These are phyloP conservation scores for Eucalyptus pauciflora DNA, from an alignment of 345 rosid species.

Conservation along the genomic window DNA sequence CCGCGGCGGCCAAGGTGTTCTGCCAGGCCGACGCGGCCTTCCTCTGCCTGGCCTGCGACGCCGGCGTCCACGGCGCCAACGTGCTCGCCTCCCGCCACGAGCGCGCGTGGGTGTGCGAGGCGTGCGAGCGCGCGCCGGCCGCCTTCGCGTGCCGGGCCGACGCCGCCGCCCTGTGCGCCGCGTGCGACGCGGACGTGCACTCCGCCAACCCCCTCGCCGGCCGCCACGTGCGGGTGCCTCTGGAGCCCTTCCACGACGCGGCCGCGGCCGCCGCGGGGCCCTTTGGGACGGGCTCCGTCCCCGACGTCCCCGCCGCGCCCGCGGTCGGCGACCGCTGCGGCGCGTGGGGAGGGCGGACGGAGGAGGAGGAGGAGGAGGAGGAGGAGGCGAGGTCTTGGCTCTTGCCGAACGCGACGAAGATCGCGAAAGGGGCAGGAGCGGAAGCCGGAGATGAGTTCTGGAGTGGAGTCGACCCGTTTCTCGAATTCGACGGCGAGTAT, in stretches of 20 bases:
- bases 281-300: not conserved
- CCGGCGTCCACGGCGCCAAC: slow-evolving; percentile 5
- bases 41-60: slow-evolving; percentile 21
- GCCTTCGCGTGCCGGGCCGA: slow-evolving; percentile 33
- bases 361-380: not conserved
- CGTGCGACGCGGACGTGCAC: slow-evolving; percentile 33
- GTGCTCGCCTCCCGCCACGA: slow-evolving; percentile 14
- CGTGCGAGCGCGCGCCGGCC: slow-evolving; percentile 39
- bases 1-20: slow-evolving; percentile 8
- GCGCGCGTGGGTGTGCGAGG: slow-evolving; percentile 29
- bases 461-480: slow-evolving; percentile 7
- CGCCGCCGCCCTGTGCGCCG: slow-evolving; percentile 25
- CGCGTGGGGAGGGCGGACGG: not conserved
- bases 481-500: slow-evolving; percentile 4
- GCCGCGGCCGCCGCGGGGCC: slow-evolving; percentile 2
- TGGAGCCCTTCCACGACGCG: slow-evolving; percentile 23
- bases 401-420: not conserved
- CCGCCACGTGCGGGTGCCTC: slow-evolving; percentile 25
- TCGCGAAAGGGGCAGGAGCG: not conserved
- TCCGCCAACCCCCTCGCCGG: slow-evolving; percentile 29
- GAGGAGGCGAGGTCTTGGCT: slow-evolving; percentile 5
- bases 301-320: not conserved
- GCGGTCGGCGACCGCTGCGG: not conserved
- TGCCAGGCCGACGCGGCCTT: slow-evolving; percentile 23
- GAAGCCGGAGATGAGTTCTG: not conserved